Percentiles rank a stretch among this genome's conserved stretches.
These are phyloP conservation scores for Elongisporangium senticosum DNA, from an alignment of 352 stramenopile species.

Conservation along the genomic window DNA sequence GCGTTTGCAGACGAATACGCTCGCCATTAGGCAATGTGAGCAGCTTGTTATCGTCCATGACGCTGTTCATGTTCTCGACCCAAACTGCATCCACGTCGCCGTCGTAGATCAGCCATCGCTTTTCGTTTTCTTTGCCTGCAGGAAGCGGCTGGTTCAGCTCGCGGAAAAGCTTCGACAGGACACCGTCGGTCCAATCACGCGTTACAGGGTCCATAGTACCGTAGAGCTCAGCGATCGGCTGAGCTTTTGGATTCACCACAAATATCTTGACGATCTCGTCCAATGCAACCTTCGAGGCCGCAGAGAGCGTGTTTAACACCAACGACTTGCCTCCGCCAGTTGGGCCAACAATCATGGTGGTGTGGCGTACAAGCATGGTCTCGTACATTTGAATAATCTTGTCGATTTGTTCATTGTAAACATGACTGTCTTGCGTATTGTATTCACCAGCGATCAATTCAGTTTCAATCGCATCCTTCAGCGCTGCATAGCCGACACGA, in stretches of 20 bases:
- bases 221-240: constrained; percentile 92
- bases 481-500: constrained; percentile 86
- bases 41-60: constrained; percentile 97
- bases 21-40: constrained; percentile 94
- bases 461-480: constrained; percentile 86
- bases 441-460: constrained; percentile 85
- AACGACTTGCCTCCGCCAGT: constrained; percentile 92
- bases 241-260: constrained; percentile 93
- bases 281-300: constrained; percentile 80
- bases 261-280: constrained; percentile 91
- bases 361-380: constrained; percentile 94
- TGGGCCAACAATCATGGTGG: constrained; percentile 94
- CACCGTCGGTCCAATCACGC: constrained; percentile 94
- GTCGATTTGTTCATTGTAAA: constrained; percentile 91
- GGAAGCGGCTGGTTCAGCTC: constrained; percentile 92
- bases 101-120: constrained; percentile 95
- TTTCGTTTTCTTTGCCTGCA: constrained; percentile 87
- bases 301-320: constrained; percentile 86
- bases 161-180: constrained; percentile 93
- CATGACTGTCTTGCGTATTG: constrained; percentile 55
- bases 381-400: constrained; percentile 98
- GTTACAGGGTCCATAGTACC: constrained; percentile 94
- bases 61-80: constrained; percentile 98
- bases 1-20: constrained; percentile 90
- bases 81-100: constrained; percentile 95